Evolutionary conservation across 352 stramenopile genomes (phyloP).

Genomic region (Phytophthora pisi): DNA sequence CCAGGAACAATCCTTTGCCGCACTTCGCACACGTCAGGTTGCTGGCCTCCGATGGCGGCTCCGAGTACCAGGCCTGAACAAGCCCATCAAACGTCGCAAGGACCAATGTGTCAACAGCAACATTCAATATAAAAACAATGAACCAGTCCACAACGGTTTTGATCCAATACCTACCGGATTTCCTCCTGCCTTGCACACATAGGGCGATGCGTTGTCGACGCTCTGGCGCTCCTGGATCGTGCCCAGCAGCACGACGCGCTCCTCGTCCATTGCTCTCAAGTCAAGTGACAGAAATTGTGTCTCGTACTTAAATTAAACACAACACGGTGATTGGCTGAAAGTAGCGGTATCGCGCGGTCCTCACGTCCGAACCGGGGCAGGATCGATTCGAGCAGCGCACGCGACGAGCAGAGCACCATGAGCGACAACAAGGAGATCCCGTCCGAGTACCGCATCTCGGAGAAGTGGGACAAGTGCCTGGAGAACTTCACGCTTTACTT

Average conservation of each 20-base stretch:
- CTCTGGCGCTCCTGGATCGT: conserved; percentile 68
- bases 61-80: conserved; percentile 59
- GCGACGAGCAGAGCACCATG: conserved; percentile 35
- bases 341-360: conserved; percentile 6
- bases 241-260: conserved; percentile 69
- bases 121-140: background rate
- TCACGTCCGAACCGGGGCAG: conserved; percentile 42
- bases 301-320: conserved; percentile 23
- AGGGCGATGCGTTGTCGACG: conserved; percentile 70
- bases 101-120: conserved; percentile 4
- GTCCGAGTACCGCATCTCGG: conserved; percentile 90
- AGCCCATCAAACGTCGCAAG: conserved; percentile 4
- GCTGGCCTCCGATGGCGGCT: conserved; percentile 43
- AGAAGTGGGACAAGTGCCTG: conserved; percentile 92
- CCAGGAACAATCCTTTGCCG: conserved; percentile 60
- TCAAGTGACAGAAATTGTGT: background rate
- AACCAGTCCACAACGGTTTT: background rate
- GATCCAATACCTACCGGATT: conserved; percentile 49
- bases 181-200: conserved; percentile 81
- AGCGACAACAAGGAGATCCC: conserved; percentile 70
- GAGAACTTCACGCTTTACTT: conserved; percentile 91
- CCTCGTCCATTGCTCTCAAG: conserved; percentile 53
- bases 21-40: conserved; percentile 68
- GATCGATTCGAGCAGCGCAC: conserved; percentile 17
- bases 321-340: conserved; percentile 28